Evolutionary conservation across 2,329 filamentous ascomycete species (phyloP), one percentile per base, ranked within the genome.

Genomic region (Alternaria triticimaculans): DNA sequence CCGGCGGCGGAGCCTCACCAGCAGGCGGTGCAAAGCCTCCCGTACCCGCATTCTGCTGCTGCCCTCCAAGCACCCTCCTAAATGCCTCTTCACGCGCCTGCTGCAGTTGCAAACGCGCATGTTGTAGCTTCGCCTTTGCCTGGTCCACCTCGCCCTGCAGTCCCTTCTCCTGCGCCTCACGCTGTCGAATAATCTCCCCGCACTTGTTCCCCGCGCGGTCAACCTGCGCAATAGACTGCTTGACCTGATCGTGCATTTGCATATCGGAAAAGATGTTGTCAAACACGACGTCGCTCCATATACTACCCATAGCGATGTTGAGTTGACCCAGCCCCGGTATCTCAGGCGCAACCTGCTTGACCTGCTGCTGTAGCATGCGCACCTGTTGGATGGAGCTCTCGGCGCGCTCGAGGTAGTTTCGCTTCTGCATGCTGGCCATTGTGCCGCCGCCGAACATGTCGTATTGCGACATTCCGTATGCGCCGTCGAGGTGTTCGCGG

Each of bases 251-350:
- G 64, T 85, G 84, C 72, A 87, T 86, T 3, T 80, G 80, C 78
- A 84, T 82, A 61, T 87, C 85, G 9, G 80, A 82, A 68, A 86
- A 85, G 61, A 87, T 82, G 54, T 86, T 87, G 68, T 87, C 84
- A 67, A 87, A 87, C n/a, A 87, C 78, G 3, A 87, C 79, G 63
- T 87, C 85, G 8, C 78, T 79, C 73, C 87, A 80, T 14, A 86
- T 78, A 58, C 75, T 80, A 0, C 84, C 83, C 44, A 83, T 79
- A 0, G 82, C 81, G 50, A 87, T 83, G 20, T 74, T 74, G 20
- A 86, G 78, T 0, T 72, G 58, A 1, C 76, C 75, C 56, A 88
- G 74, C 4, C 72, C 67, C 3, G 72, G 69, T 2, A 86, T 76
- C 1, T 75, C 63, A 0, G 80, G 81, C 3, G 82, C 82, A 14